phyloP scores from a whole-genome alignment of 169 alveolate genomes.

The Eimeria praecox region DNA sequence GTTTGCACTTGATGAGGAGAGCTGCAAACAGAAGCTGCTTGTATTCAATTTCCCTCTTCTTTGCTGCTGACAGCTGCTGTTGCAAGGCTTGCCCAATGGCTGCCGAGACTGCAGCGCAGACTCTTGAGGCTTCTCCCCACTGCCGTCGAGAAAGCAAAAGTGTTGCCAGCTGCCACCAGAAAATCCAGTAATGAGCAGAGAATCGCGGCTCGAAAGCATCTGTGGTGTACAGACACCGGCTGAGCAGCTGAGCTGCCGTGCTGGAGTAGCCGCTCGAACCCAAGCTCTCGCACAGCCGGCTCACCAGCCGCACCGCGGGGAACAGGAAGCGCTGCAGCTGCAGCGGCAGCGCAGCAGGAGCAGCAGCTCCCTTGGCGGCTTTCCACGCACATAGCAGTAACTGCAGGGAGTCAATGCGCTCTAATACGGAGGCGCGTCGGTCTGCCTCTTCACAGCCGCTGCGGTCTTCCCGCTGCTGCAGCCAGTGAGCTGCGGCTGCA shows the following conservation, averaged over 20 bases:
- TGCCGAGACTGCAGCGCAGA: constrained; percentile 27
- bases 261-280: constrained; percentile 24
- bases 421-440: constrained; percentile 19
- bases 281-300: constrained; percentile 20
- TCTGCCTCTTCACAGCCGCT: constrained; percentile 12
- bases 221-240: constrained; percentile 28
- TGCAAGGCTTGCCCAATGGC: constrained; percentile 25
- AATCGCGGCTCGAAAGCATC: not conserved
- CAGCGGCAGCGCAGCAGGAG: not conserved
- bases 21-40: constrained; percentile 35
- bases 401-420: constrained; percentile 11
- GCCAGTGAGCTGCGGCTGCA: constrained; percentile 38
- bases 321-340: not conserved
- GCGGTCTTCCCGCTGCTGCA: constrained; percentile 11
- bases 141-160: not conserved
- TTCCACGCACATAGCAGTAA: constrained; percentile 8
- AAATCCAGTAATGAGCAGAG: constrained; percentile 24
- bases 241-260: constrained; percentile 28
- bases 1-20: constrained; percentile 45
- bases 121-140: constrained; percentile 21
- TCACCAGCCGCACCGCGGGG: constrained; percentile 4
- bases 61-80: not conserved
- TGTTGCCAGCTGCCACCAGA: constrained; percentile 60
- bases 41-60: not conserved
- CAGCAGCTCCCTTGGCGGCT: not conserved